Evolutionary conservation across 2,329 filamentous ascomycete species (phyloP), one percentile per base, ranked within the genome.

Genomic region (Madurella mycetomatis): DNA sequence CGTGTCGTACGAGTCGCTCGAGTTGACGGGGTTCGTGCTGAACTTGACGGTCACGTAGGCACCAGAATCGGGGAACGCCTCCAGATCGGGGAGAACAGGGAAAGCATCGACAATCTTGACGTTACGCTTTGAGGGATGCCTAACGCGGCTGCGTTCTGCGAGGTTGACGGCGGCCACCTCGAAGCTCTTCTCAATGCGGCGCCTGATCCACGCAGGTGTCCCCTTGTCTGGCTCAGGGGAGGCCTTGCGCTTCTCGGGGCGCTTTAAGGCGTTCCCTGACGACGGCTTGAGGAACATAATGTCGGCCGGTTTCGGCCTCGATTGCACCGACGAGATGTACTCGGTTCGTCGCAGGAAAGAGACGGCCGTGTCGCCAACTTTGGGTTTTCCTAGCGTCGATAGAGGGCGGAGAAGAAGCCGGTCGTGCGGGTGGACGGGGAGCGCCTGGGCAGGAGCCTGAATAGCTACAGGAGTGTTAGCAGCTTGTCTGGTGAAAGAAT

Each of bases 301-400:
- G 44, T 75, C 69, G 39, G 79, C 73, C 47, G 79, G 70, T 31
- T 75, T 74, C 57, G 79, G 79, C 66, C 82, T 83, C 5, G 75
- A 67, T 31, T 73, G 75, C 18, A 75, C 73, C 3, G 81, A 82
- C 11, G 88, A 89, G 66, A 96, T 96, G 74, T 97, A 97, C 71
- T 99, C 94, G 53, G 94, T 97, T 65, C 92, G 85, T 54, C 94
- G 90, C 62, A 99, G 81, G 80, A 99, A 99, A 59, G 90, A 96
- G 51, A 96, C 90, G 59, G 87, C 86, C 16, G 86, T 79, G 59
- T 90, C 87, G 58, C 83, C 83, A 41, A 84, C 81, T 63, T 89
- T 88, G 43, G 87, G 86, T 71, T 96, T 95, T 64, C 90, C 91
- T 18, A 99, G 81, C 47, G 90, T 85, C 37, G 90, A 84, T 37